Percentiles rank a stretch among this genome's conserved stretches.
phyloP scores from a whole-genome alignment of 805 yeast genomes.

The Saccharomyces kudriavzevii region DNA sequence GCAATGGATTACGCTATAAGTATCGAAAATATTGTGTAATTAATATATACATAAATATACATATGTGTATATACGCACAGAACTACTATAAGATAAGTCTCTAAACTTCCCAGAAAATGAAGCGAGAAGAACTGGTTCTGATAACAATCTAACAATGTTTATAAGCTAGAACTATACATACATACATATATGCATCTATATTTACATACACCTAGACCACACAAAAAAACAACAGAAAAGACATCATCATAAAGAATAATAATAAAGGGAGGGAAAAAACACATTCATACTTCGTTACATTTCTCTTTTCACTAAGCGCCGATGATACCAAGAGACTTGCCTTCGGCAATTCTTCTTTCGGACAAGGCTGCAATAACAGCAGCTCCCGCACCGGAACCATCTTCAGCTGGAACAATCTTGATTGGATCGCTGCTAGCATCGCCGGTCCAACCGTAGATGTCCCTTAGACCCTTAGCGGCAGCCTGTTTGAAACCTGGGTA shows the following conservation, averaged over 20 bases:
- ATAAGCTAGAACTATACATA: neutral
- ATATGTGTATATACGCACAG: neutral
- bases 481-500: conserved; percentile 88
- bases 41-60: neutral
- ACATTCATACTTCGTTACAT: neutral
- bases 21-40: conserved; percentile 79
- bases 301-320: conserved; percentile 8
- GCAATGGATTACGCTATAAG: conserved; percentile 83
- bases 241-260: neutral
- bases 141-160: neutral
- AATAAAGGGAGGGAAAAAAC: neutral
- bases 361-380: conserved; percentile 96
- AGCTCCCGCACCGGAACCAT: conserved; percentile 98
- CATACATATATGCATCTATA: neutral
- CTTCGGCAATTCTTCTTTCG: conserved; percentile 63
- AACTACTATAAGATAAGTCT: neutral
- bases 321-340: conserved; percentile 55
- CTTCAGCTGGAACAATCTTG: conserved; percentile 84
- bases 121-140: neutral
- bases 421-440: conserved; percentile 59
- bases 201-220: neutral
- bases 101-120: neutral
- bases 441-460: conserved; percentile 72
- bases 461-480: conserved; percentile 81
- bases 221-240: neutral